These are phyloP conservation scores for Protomyces inundatus DNA, from an alignment of 1,139 yeast genomes.

Conservation along the genomic window DNA sequence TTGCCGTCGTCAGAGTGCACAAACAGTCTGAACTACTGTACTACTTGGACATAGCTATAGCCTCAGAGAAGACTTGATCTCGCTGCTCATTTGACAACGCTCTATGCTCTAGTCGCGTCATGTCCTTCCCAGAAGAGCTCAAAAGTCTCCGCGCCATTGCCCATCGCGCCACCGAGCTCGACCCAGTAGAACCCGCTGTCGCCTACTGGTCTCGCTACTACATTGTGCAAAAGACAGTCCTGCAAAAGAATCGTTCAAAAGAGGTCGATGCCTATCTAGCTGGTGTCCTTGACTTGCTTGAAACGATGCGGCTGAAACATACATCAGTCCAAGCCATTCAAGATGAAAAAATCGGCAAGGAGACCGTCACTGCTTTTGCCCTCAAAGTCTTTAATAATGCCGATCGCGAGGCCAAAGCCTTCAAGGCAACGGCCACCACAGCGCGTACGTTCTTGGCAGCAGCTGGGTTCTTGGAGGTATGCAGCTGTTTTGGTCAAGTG, in stretches of 20 bases:
- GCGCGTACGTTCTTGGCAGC: slow-evolving; percentile 49
- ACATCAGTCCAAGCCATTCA: slow-evolving; percentile 48
- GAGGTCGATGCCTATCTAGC: slow-evolving; percentile 11
- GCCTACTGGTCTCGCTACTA: slow-evolving; percentile 50
- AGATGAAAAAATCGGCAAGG: slow-evolving; percentile 55
- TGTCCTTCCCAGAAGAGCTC: slow-evolving; percentile 34
- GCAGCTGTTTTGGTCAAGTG: slow-evolving; percentile 41
- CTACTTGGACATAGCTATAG: no score
- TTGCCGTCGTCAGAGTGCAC: no score
- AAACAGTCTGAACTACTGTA: no score
- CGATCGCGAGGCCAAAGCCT: slow-evolving; percentile 43
- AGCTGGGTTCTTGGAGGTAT: slow-evolving; percentile 47
- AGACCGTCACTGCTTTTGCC: slow-evolving; percentile 58
- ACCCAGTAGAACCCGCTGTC: slow-evolving; percentile 49
- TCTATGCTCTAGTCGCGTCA: background rate
- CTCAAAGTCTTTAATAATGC: slow-evolving; percentile 56
- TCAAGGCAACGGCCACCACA: slow-evolving; percentile 40
- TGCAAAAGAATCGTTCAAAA: slow-evolving; percentile 1
- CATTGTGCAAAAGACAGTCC: slow-evolving; percentile 15
- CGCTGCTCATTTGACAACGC: background rate
- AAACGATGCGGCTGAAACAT: slow-evolving; percentile 31
- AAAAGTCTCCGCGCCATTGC: slow-evolving; percentile 46
- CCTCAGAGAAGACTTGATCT: no score
- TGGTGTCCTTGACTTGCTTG: slow-evolving; percentile 6
- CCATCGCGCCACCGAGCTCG: slow-evolving; percentile 51